Evolutionary conservation across 2,329 filamentous ascomycete genomes (phyloP).

Genomic region (Arthrinium phaeospermum): DNA sequence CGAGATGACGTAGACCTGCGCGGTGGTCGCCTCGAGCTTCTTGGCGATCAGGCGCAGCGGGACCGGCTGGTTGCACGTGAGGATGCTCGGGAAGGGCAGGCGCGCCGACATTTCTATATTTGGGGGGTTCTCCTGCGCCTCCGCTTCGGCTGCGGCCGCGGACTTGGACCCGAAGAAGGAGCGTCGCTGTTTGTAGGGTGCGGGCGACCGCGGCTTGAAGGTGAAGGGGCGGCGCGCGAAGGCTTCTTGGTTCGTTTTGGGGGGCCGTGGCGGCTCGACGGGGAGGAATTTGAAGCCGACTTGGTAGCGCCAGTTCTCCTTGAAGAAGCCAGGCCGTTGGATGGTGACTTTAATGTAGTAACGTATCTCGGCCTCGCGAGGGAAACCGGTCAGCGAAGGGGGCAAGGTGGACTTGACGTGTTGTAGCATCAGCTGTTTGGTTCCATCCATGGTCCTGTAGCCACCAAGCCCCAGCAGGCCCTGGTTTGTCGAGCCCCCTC

Average conservation of each 20-base stretch:
- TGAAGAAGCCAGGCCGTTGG: constrained; percentile 84
- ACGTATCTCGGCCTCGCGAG: constrained; percentile 84
- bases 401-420: constrained; percentile 89
- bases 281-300: constrained; percentile 85
- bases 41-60: constrained; percentile 81
- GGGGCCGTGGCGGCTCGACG: constrained; percentile 83
- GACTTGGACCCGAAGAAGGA: constrained; percentile 59
- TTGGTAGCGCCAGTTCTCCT: constrained; percentile 80
- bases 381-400: constrained; percentile 86
- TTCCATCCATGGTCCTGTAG: constrained; percentile 67
- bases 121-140: constrained; percentile 56
- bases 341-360: constrained; percentile 98
- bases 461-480: constrained; percentile 56
- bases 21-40: constrained; percentile 72
- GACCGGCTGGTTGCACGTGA: constrained; percentile 87
- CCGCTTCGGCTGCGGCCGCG: constrained; percentile 26
- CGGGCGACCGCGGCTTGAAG: constrained; percentile 52
- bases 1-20: constrained; percentile 76
- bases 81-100: constrained; percentile 82
- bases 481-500: constrained; percentile 46
- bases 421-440: constrained; percentile 63
- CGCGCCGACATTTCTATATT: constrained; percentile 79
- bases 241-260: constrained; percentile 73
- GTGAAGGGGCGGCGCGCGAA: constrained; percentile 78
- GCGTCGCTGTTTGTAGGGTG: constrained; percentile 54